phyloP scores from a whole-genome alignment of 371 early-diverging fungal species.

The Parasitella parasitica region DNA sequence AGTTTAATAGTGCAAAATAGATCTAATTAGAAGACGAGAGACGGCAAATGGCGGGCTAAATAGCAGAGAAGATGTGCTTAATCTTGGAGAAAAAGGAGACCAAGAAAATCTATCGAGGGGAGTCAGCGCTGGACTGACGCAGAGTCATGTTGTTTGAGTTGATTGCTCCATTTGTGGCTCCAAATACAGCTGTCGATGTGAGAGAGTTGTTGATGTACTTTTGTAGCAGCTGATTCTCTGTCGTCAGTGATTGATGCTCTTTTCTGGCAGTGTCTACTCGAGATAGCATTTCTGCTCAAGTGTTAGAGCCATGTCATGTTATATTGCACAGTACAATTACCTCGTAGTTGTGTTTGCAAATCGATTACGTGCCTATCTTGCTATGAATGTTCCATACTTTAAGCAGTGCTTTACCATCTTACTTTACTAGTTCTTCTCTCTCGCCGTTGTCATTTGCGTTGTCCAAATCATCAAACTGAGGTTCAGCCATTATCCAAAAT shows the following conservation, averaged over 20 bases:
- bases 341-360: constrained; percentile 39
- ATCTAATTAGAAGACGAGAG: background rate
- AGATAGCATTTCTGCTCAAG: constrained; percentile 33
- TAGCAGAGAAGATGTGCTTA: background rate
- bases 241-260: constrained; percentile 48
- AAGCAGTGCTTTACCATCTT: background rate
- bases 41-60: background rate
- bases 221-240: constrained; percentile 53
- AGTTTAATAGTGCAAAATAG: background rate
- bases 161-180: constrained; percentile 51
- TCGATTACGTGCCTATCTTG: constrained; percentile 37
- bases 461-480: constrained; percentile 14
- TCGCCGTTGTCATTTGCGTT: constrained; percentile 18
- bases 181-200: constrained; percentile 57
- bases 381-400: background rate
- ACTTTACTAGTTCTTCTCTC: constrained; percentile 39
- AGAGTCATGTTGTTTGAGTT: constrained; percentile 27
- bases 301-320: background rate
- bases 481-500: constrained; percentile 5
- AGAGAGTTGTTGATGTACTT: constrained; percentile 57
- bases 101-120: constrained; percentile 11
- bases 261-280: constrained; percentile 46
- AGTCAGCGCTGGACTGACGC: constrained; percentile 16
- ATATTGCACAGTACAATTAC: constrained; percentile 5
- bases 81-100: background rate